Evolutionary conservation across 441 rosid genomes (phyloP).

Genomic region (Gossypium aridum): DNA sequence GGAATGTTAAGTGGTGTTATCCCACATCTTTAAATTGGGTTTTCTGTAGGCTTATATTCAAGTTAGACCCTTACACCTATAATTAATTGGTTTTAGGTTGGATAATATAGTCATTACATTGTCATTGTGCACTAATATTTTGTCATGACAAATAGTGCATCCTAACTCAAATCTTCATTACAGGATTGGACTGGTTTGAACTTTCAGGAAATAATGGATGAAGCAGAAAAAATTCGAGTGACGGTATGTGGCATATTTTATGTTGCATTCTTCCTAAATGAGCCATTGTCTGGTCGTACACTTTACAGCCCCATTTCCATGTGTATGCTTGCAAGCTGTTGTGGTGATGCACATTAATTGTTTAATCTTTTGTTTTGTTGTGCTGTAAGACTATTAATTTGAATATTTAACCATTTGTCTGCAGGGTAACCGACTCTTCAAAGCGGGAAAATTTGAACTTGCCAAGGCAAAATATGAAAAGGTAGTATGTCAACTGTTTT

Average conservation of each 20-base stretch:
- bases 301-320: too few relatives aligned
- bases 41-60: neutral
- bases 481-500: slow-evolving; percentile 34
- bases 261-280: neutral
- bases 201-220: slow-evolving; percentile 88
- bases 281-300: neutral
- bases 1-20: neutral
- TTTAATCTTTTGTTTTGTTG: neutral
- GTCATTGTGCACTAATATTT: neutral
- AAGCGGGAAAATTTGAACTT: slow-evolving; percentile 92
- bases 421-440: slow-evolving; percentile 93
- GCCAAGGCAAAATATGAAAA: slow-evolving; percentile 95
- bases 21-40: neutral
- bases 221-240: slow-evolving; percentile 81
- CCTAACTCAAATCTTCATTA: slow-evolving; percentile 10
- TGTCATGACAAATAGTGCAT: neutral
- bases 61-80: neutral
- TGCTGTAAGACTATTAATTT: slow-evolving; percentile 4
- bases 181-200: slow-evolving; percentile 99
- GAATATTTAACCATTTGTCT: slow-evolving; percentile 19
- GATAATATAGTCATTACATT: neutral
- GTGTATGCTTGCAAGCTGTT: neutral
- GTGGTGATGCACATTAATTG: slow-evolving; percentile 2
- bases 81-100: neutral
- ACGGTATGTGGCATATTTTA: slow-evolving; percentile 41